phyloP scores from a whole-genome alignment of 768 basidiomycete species.

The Strobilomyces confusus region DNA sequence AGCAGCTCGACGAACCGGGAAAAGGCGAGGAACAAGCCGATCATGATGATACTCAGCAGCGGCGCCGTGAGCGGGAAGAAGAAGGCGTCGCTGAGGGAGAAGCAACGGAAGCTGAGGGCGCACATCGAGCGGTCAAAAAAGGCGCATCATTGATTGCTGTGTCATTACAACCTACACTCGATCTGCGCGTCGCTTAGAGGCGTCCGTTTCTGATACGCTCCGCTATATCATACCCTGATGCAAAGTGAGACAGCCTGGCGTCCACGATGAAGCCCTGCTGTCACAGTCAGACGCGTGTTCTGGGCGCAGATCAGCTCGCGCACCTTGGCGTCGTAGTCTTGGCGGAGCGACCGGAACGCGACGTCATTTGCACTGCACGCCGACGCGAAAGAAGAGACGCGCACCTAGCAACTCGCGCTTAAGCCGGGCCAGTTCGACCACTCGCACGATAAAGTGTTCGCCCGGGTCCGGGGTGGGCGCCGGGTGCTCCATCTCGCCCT shows the following conservation, averaged over 20 bases:
- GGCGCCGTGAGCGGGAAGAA: constrained; percentile 77
- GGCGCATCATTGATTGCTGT: constrained; percentile 20
- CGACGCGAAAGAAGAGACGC: constrained; percentile 14
- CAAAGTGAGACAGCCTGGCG: constrained; percentile 74
- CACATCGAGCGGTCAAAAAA: constrained; percentile 75
- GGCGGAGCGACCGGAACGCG: neutral
- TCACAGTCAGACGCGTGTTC: neutral
- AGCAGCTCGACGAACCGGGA: constrained; percentile 90
- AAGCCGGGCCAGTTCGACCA: constrained; percentile 66
- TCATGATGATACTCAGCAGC: constrained; percentile 89
- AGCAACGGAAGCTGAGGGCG: constrained; percentile 72
- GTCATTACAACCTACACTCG: neutral
- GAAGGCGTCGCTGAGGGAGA: constrained; percentile 75
- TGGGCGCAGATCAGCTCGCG: neutral
- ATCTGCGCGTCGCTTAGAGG: constrained; percentile 11
- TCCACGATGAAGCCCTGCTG: constrained; percentile 63
- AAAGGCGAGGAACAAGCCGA: constrained; percentile 90
- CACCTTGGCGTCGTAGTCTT: constrained; percentile 62
- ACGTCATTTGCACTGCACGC: neutral
- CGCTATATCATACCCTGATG: constrained; percentile 62
- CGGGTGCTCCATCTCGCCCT: constrained; percentile 65
- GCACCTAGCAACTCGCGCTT: constrained; percentile 62
- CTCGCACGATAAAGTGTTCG: constrained; percentile 73
- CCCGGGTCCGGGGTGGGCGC: constrained; percentile 78
- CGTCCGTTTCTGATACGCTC: constrained; percentile 32